A percentile compares a stretch with the other conserved stretches of the same genome.
phyloP scores from a whole-genome alignment of 2,329 filamentous ascomycete genomes.

The Calycina herbarum region DNA sequence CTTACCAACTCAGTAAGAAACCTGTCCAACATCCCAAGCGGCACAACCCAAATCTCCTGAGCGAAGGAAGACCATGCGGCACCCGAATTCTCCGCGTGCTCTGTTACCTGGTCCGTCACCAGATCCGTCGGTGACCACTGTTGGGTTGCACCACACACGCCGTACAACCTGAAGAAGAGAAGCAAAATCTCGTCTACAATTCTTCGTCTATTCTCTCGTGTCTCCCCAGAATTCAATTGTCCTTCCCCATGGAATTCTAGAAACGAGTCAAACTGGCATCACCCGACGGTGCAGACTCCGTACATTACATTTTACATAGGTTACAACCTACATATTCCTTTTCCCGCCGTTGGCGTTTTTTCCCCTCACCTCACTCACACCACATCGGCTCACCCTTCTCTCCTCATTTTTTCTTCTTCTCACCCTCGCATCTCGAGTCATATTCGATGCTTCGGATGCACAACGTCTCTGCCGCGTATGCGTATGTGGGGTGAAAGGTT shows the following conservation, averaged over 20 bases:
- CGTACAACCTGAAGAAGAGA: neutral
- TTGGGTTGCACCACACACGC: neutral
- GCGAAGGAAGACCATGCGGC: conserved; percentile 22
- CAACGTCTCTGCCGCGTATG: neutral
- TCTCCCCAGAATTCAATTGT: neutral
- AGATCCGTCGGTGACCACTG: conserved; percentile 13
- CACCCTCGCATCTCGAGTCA: neutral
- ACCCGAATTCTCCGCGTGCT: conserved; percentile 28
- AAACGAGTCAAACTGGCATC: neutral
- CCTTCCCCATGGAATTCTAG: neutral
- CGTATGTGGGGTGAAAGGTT: conserved; percentile 2
- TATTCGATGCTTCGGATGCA: neutral
- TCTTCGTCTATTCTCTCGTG: neutral
- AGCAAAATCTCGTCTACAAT: neutral
- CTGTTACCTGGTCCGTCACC: conserved; percentile 21
- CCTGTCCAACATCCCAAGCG: conserved; percentile 2
- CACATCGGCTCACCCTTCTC: neutral
- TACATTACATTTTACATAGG: neutral
- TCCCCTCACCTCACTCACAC: neutral
- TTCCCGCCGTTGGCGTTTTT: neutral
- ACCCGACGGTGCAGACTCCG: conserved; percentile 3
- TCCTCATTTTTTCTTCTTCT: neutral
- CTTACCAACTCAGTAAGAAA: neutral
- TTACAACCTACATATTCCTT: neutral
- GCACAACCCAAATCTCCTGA: conserved; percentile 22